phyloP scores from a whole-genome alignment of 805 yeast genomes.

The Yamadazyma paraphyllophila region DNA sequence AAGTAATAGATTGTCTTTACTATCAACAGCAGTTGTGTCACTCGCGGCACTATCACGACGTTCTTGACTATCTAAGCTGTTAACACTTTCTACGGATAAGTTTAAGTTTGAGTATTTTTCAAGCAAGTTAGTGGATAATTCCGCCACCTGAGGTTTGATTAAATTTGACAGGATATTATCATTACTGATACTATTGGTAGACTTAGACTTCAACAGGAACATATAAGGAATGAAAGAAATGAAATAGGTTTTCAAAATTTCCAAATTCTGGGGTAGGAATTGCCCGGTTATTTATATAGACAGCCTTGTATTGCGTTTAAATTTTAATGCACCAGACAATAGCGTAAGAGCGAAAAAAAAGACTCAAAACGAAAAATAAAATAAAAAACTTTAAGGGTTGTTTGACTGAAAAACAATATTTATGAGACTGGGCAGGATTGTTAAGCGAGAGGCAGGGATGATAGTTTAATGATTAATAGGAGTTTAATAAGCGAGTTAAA shows the following conservation, averaged over 20 bases:
- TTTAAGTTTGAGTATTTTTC: constrained; percentile 16
- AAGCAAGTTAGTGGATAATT: constrained; percentile 10
- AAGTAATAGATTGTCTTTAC: constrained; percentile 7
- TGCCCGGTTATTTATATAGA: background rate
- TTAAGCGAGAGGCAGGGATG: background rate
- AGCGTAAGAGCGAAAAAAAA: background rate
- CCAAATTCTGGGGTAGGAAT: background rate
- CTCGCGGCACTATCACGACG: constrained; percentile 15
- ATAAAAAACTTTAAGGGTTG: background rate
- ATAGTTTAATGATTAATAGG: background rate
- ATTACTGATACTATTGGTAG: constrained; percentile 13
- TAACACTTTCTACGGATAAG: constrained; percentile 14
- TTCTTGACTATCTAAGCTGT: constrained; percentile 13
- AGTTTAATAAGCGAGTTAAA: background rate
- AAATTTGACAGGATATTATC: constrained; percentile 14
- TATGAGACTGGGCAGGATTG: background rate
- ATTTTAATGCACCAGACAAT: background rate
- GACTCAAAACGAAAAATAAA: background rate
- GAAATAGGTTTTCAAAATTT: background rate
- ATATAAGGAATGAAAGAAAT: background rate
- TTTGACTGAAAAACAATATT: background rate
- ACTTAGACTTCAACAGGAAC: constrained; percentile 14
- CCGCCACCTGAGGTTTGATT: constrained; percentile 5
- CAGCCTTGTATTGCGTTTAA: background rate
- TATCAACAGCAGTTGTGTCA: constrained; percentile 13